Evolutionary conservation across 164 flowering plant genomes (phyloP), one percentile per base, ranked within the genome.

Genomic region (Vitis rotundifolia): DNA sequence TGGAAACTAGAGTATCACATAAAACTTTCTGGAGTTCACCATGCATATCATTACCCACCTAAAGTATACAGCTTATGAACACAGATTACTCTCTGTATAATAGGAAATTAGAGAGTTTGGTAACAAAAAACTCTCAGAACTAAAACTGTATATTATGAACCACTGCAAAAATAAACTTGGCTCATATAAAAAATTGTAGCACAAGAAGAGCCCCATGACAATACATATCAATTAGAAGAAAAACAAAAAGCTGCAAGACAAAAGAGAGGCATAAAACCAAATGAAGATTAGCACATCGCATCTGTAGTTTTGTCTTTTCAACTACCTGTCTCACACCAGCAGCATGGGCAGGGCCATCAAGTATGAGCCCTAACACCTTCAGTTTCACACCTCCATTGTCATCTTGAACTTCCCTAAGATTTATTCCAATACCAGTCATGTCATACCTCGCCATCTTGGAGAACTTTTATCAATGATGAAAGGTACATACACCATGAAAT

Each of bases 371-470:
- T 31, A 90, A 79, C 9, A 94, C 96, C 85, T 90, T 91, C 78
- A 94, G 76, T 75, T 84, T 92, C 68, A 80, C 78, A 49, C 22
- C 74, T 65, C 99, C 97, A 74, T 80, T 76, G 16, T 76, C 88
- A 78, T 80, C 88, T 3, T 91, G 87, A 66, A 94, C 66, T 76
- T 94, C 99, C 87, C 92, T 86, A 69, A 94, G 84, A 83, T 91
- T 91, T 80, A 94, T 79, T 73, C 99, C 99, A 82, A 94, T 82
- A 70, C 99, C 99, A 76, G 89, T 84, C 88, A 94, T 83, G 84
- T 92, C 97, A 85, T 91, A 92, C 82, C 85, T 87, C 54, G 93
- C 92, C 97, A 92, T 92, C 94, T 86, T 94, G 74, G 97, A 84
- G 88, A 94, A 89, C 97, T 92, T 81, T 77, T 60, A 81, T 67